phyloP scores from a whole-genome alignment of 1,139 yeast genomes.

The Debaryomyces sp. region DNA sequence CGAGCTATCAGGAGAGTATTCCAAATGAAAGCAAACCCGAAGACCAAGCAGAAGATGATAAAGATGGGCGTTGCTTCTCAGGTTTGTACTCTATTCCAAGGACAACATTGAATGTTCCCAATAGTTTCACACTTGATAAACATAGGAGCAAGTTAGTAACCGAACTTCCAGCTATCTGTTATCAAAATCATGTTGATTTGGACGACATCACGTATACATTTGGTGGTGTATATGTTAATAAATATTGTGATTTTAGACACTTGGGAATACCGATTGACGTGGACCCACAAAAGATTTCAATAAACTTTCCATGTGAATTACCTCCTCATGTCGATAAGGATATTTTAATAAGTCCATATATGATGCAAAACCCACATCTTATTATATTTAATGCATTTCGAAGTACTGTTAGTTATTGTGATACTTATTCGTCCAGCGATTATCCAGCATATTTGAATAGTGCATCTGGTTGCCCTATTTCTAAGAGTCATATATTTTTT shows the following conservation, averaged over 20 bases:
- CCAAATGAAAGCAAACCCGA: not conserved
- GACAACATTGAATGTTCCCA: constrained; percentile 28
- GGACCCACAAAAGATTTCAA: constrained; percentile 34
- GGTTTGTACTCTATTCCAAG: constrained; percentile 36
- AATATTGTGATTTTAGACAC: constrained; percentile 23
- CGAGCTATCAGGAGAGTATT: not conserved
- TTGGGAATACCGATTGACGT: constrained; percentile 40
- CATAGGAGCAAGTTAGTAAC: constrained; percentile 11
- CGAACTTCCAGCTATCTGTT: constrained; percentile 32
- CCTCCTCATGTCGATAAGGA: constrained; percentile 44
- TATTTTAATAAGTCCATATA: constrained; percentile 38
- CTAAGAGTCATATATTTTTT: constrained; percentile 41
- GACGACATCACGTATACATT: constrained; percentile 38
- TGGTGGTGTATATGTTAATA: constrained; percentile 38
- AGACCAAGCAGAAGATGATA: constrained; percentile 17
- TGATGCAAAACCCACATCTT: constrained; percentile 32
- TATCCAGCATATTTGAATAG: constrained; percentile 33
- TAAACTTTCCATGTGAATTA: constrained; percentile 40
- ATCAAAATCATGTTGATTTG: constrained; percentile 37
- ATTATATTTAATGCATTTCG: constrained; percentile 34
- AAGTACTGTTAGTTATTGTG: constrained; percentile 36
- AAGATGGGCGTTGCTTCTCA: constrained; percentile 27
- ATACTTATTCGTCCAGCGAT: constrained; percentile 22
- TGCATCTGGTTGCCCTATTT: constrained; percentile 32
- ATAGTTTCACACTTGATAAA: constrained; percentile 13